phyloP scores from a whole-genome alignment of 2,329 filamentous ascomycete species.

The Verticillium tricorpus region DNA sequence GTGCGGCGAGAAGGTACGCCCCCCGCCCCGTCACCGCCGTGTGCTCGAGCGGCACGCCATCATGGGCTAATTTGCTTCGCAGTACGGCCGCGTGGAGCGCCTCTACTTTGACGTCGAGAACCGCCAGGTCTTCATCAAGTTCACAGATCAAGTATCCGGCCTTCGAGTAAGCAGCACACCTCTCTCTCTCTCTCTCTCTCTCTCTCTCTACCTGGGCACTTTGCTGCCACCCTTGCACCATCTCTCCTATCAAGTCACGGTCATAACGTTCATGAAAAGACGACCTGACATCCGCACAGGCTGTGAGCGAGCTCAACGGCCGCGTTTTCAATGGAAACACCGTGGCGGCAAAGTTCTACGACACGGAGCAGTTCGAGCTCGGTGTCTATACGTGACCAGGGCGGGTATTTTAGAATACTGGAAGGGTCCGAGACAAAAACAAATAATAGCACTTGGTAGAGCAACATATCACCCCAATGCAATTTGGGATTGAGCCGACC shows the following conservation, averaged over 20 bases:
- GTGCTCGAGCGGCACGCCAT: conserved; percentile 1
- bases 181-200: conserved; percentile 1
- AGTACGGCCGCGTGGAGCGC: conserved; percentile 81
- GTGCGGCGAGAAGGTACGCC: conserved; percentile 70
- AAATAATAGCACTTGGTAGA: too few relatives aligned
- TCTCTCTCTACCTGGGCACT: not conserved
- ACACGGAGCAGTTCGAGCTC: conserved; percentile 74
- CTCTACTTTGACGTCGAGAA: conserved; percentile 66
- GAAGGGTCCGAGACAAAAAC: too few relatives aligned
- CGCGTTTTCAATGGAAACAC: conserved; percentile 83
- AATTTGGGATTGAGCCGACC: too few relatives aligned
- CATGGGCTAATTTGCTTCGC: not conserved
- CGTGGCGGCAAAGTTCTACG: conserved; percentile 79
- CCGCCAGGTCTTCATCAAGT: conserved; percentile 83
- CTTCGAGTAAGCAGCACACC: conserved; percentile 60
- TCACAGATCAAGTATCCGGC: conserved; percentile 79
- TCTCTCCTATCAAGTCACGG: too few relatives aligned
- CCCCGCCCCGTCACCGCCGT: not conserved
- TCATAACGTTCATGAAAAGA: not conserved
- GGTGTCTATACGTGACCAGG: conserved; percentile 40
- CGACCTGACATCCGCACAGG: conserved; percentile 39
- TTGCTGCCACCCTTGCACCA: too few relatives aligned
- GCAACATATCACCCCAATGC: too few relatives aligned
- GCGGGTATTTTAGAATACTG: too few relatives aligned
- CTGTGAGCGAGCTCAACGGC: conserved; percentile 84